phyloP scores from a whole-genome alignment of 768 basidiomycete species.

The Trametes coccinea region DNA sequence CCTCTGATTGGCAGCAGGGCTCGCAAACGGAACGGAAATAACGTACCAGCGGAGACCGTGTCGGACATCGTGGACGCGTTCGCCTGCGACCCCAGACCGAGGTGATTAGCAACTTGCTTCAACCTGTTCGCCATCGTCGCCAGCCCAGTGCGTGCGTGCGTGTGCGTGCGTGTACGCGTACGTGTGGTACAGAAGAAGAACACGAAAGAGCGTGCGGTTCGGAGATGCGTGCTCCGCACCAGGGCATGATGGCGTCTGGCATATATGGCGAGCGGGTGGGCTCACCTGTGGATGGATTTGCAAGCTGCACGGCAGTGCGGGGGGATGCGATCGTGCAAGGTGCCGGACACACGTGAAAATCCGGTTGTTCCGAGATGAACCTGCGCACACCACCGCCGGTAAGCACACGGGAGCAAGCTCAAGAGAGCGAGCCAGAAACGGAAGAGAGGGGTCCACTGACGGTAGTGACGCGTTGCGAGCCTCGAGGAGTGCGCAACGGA shows the following conservation, averaged over 20 bases:
- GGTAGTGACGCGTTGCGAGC: constrained; percentile 4
- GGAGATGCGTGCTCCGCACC: not conserved
- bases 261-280: constrained; percentile 7
- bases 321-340: constrained; percentile 13
- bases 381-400: constrained; percentile 5
- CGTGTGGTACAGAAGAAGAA: not conserved
- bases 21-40: not conserved
- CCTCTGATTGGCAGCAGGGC: constrained; percentile 10
- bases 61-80: constrained; percentile 40
- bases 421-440: constrained; percentile 1
- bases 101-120: constrained; percentile 58
- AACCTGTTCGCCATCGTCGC: constrained; percentile 44
- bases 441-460: not conserved
- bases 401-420: constrained; percentile 5
- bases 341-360: constrained; percentile 21
- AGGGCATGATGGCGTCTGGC: not conserved
- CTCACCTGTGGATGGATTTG: constrained; percentile 14
- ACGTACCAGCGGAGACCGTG: constrained; percentile 48
- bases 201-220: not conserved
- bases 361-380: constrained; percentile 12
- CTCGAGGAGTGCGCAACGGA: not conserved
- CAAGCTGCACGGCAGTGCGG: constrained; percentile 3
- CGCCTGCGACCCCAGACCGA: constrained; percentile 39
- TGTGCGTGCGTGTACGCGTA: not conserved
- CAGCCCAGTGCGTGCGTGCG: not conserved